Evolutionary conservation across 352 stramenopile genomes (phyloP), one percentile per base, ranked within the genome.

Genomic region (Phytophthora syringae): DNA sequence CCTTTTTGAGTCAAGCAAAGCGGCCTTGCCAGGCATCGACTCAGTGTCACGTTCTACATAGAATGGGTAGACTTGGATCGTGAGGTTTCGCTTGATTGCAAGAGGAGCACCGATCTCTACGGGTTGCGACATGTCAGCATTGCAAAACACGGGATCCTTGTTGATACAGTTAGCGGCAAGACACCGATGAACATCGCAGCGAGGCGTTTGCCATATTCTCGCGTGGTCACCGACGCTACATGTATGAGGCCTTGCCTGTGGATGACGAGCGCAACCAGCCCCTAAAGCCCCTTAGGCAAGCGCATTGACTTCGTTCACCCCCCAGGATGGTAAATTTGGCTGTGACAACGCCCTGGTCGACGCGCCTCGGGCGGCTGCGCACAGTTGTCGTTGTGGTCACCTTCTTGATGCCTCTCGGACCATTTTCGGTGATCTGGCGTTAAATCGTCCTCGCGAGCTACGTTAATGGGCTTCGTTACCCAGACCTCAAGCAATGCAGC

Each of bases 71-170:
- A 43, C 15, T 6, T 1, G 36, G 3, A 43, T 15, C 44, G 12
- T 5, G 25, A 52, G 27, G 52, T 25, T 60, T 60, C 40, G n/a
- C 40, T 48, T 50, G 37, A 49, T 59, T 50, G 52, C 51, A 44
- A 20, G 15, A 45, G 15, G 10, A 20, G 27, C n/a, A n/a, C n/a
- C n/a, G n/a, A n/a, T n/a, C 39, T 39, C 16, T 60, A 52, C 27
- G 1, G 52, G 18, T 40, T 60, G 52, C 28, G 40, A 60, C 52
- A 60, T 44, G 51, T 59, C 0, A 18, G 36, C 36, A 11, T 43
- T 12, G 34, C 4, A 40, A 40, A 40, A 10, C 39, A 32, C 32
- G 34, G 6, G 5, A 50, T 28, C 43, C 11, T 20, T 13, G 5
- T 50, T 34, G 43, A 36, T 10, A 20, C 15, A 3, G n/a, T 3